Evolutionary conservation across 306 rosid genomes (phyloP).

Genomic region (Lathyrus sativus): DNA sequence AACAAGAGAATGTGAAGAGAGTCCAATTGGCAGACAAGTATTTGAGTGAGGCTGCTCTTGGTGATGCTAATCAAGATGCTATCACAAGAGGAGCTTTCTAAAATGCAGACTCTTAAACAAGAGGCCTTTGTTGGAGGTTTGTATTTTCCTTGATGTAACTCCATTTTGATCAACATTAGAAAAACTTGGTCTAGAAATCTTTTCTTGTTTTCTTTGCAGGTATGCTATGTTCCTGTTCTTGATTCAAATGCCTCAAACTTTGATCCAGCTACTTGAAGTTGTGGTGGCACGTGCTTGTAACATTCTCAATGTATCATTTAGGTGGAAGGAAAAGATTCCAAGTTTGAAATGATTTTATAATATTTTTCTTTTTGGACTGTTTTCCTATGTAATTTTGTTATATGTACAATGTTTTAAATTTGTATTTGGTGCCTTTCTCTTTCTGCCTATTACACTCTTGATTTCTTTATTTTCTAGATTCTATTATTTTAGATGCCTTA

Average conservation of each 20-base stretch:
- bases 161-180: background rate
- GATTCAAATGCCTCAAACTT: constrained; percentile 58
- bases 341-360: constrained; percentile 42
- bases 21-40: constrained; percentile 77
- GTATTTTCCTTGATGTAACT: background rate
- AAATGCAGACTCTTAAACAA: background rate
- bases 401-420: constrained; percentile 36
- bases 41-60: constrained; percentile 72
- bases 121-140: background rate
- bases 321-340: constrained; percentile 35
- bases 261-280: constrained; percentile 70
- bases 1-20: constrained; percentile 80
- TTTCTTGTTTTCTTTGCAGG: background rate
- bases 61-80: constrained; percentile 64
- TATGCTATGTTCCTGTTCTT: constrained; percentile 32
- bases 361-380: constrained; percentile 34
- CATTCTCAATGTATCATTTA: constrained; percentile 37
- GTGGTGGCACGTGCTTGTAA: constrained; percentile 59
- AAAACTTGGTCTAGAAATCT: background rate
- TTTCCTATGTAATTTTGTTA: constrained; percentile 48
- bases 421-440: constrained; percentile 30
- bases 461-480: background rate
- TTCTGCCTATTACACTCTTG: background rate
- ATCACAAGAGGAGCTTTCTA: constrained; percentile 54
- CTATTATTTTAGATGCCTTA: background rate